Percentiles rank a stretch among this genome's conserved stretches.
Conservation (phyloP, 2,329 filamentous ascomycete genomes). For the Fusarium camptoceras region DNA sequence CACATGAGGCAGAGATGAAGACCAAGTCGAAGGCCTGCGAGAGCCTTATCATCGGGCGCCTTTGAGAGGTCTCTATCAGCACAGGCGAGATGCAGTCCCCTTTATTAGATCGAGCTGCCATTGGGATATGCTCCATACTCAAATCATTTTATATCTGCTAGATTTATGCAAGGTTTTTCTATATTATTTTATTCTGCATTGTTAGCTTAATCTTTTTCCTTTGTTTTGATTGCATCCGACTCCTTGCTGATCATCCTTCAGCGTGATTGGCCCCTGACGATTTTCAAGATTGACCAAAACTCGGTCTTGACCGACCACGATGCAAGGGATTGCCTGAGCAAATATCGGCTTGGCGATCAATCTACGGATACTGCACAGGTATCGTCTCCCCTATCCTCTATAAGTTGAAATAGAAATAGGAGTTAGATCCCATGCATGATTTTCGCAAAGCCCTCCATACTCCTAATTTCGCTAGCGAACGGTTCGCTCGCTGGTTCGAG, state of each 20-base stretch:
- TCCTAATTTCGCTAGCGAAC: background rate
- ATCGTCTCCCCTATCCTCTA: constrained; percentile 6
- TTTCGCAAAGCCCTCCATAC: background rate
- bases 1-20: background rate
- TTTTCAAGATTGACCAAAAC: constrained; percentile 3
- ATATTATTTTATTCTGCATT: background rate
- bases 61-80: constrained; percentile 4
- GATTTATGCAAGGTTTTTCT: background rate
- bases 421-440: constrained; percentile 15
- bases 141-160: background rate
- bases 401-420: constrained; percentile 3
- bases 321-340: constrained; percentile 15
- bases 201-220: background rate
- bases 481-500: background rate
- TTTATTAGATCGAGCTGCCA: background rate
- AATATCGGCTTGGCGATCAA: constrained; percentile 7
- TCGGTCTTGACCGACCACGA: constrained; percentile 15
- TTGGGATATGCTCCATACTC: background rate
- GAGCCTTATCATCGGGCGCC: background rate
- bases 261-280: constrained; percentile 23
- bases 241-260: constrained; percentile 8
- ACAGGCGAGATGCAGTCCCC: constrained; percentile 13
- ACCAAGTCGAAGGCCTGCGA: background rate
- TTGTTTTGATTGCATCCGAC: constrained; percentile 3
- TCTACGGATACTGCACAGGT: background rate